Percentiles rank a stretch among this genome's conserved stretches.
Conservation (phyloP, 306 rosid species). For the Begonia fuchsioides region DNA sequence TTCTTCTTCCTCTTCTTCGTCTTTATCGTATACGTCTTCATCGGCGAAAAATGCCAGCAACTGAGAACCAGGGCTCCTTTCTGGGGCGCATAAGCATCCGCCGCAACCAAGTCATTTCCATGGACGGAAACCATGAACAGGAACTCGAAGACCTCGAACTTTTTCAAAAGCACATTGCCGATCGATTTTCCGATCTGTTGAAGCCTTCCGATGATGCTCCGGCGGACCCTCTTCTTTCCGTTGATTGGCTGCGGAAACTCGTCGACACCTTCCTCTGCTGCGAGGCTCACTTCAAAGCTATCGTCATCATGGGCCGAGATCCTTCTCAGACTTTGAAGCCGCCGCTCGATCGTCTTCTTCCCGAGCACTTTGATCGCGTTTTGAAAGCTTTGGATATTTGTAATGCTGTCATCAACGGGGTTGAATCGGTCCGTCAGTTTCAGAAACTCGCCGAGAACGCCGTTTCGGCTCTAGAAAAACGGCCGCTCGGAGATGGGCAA, state of each 20-base stretch:
- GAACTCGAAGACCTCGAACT: conserved; percentile 77
- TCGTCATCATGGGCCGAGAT: conserved; percentile 60
- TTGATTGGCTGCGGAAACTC: conserved; percentile 57
- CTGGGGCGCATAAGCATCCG: conserved; percentile 86
- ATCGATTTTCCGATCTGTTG: conserved; percentile 49
- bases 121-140: conserved; percentile 67
- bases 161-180: conserved; percentile 59
- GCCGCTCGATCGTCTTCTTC: conserved; percentile 67
- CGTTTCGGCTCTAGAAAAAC: conserved; percentile 37
- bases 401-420: conserved; percentile 61
- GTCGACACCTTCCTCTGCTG: conserved; percentile 76
- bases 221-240: conserved; percentile 36
- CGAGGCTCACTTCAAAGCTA: conserved; percentile 86
- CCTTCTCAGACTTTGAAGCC: conserved; percentile 51
- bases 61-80: conserved; percentile 70
- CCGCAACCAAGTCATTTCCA: conserved; percentile 70
- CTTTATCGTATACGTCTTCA: background rate
- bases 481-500: conserved; percentile 80
- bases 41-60: conserved; percentile 43
- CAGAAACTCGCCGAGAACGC: conserved; percentile 75
- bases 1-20: background rate
- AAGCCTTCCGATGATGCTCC: conserved; percentile 30
- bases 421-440: conserved; percentile 51
- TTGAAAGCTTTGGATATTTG: conserved; percentile 74
- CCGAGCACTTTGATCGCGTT: conserved; percentile 58